Evolutionary conservation across 139 green algal genomes (phyloP).

Genomic region (Nannochloris sp.): DNA sequence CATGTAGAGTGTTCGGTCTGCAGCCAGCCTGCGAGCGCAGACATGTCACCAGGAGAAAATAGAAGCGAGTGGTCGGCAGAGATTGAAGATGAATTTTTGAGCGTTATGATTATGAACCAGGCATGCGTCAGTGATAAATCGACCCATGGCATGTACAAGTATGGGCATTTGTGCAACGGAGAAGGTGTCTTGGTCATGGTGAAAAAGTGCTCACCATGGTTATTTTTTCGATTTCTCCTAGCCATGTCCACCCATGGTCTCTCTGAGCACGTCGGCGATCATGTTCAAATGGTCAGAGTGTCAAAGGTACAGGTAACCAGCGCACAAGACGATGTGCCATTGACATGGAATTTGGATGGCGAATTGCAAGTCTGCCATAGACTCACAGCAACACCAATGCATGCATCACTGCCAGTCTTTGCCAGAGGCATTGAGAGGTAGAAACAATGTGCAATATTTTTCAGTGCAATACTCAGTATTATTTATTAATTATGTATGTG

Average conservation of each 20-base stretch:
- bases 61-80: not conserved
- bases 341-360: no score
- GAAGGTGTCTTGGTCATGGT: conserved; percentile 70
- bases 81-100: conserved; percentile 46
- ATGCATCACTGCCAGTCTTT: no score
- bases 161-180: conserved; percentile 66
- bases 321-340: no score
- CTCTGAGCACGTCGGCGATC: no score
- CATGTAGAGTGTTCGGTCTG: no score
- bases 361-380: no score
- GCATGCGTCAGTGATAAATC: conserved; percentile 68
- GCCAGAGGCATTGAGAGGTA: no score
- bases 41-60: no score
- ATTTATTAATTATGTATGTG: not conserved
- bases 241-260: conserved; percentile 36
- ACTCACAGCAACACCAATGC: no score
- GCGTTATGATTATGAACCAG: conserved; percentile 65
- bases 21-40: not conserved
- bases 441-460: not conserved
- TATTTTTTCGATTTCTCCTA: conserved; percentile 67
- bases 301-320: no score
- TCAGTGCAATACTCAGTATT: not conserved
- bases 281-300: no score
- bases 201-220: conserved; percentile 30
- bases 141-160: conserved; percentile 49